Base-by-base conservation (phyloP, 768 basidiomycete species). In the Suillus placidus region DNA sequence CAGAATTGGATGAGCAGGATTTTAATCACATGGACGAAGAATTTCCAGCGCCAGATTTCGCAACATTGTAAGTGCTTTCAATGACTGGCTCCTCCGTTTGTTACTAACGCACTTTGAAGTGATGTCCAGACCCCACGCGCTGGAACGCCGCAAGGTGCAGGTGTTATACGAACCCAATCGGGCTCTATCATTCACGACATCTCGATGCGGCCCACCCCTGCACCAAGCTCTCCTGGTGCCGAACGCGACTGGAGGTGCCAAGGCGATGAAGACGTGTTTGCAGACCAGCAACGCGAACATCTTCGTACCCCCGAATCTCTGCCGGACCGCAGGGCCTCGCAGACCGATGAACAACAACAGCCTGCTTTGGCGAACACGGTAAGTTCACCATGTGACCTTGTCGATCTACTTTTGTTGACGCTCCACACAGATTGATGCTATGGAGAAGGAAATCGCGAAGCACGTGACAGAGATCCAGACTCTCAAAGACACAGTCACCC, bases 161-260 rank as follows among this genome's bases (percentile, higher is more conserved):
- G 69, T 40, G 62, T 79, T 42, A 76, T 72, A 34, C 76, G 82
- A 43, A 84, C 84, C 8, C 78, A 79, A 63, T 84, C 84, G 12
- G 84, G 85, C 3, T 83, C 85, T 4, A 68, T 79, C 56, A 85
- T 86, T 64, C 78, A 81, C 56, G 71, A 77, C 40, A 47, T 82
- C 42, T 85, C 82, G 74, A 82, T 82, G 67, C 83, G 77, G 30
- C 84, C 84, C 12, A 85, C 84, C 1, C 85, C 85, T 61, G 82
- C 83, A 26, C 83, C 84, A 38, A 84, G 79, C 68, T 70, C 71
- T 37, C 73, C 71, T 62, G 76, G 66, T 38, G 40, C 64, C 40
- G 70, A 64, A 49, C 42, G 66, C 13, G 71, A 54, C 34, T 34
- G 7, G 20, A 49, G 57, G 20, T 65, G 60, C 40, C 8, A 14